A percentile compares a stretch with the other conserved stretches of the same genome.
Evolutionary conservation across 1,139 yeast species (phyloP).

Genomic region (Yamadazyma kanchanaburiensis): DNA sequence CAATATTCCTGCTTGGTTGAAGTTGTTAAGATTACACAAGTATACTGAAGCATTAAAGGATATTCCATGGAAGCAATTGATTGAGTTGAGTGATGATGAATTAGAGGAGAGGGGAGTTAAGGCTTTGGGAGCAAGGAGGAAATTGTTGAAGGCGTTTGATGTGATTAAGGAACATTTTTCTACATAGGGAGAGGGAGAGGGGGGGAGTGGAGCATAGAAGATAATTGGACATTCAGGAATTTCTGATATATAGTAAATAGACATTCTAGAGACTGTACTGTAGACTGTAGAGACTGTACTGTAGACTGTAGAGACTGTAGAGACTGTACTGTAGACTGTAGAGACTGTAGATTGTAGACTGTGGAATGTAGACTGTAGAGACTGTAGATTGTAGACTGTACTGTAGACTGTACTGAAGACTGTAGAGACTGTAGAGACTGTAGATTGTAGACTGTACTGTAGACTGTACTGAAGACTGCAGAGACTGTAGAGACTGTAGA

Average conservation of each 20-base stretch:
- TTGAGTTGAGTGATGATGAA: conserved; percentile 64
- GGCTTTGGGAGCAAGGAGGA: conserved; percentile 93
- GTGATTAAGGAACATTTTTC: conserved; percentile 50
- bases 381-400: too few species aligned
- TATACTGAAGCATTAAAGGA: conserved; percentile 82
- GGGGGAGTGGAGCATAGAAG: not conserved
- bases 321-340: too few species aligned
- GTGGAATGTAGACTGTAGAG: too few species aligned
- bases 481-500: too few species aligned
- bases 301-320: too few species aligned
- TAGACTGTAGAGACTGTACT: too few species aligned
- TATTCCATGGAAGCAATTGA: conserved; percentile 74
- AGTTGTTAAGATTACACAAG: conserved; percentile 84
- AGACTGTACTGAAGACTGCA: too few species aligned
- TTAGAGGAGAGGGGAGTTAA: conserved; percentile 80
- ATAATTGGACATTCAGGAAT: not conserved
- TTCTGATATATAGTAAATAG: not conserved
- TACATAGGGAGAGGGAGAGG: not conserved
- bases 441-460: too few species aligned
- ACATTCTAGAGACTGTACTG: too few species aligned
- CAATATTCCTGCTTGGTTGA: conserved; percentile 91
- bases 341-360: too few species aligned
- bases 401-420: too few species aligned
- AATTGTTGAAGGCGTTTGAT: conserved; percentile 86
- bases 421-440: too few species aligned